phyloP scores from a whole-genome alignment of 2,329 filamentous ascomycete species.

The Aquanectria penicillioides region DNA sequence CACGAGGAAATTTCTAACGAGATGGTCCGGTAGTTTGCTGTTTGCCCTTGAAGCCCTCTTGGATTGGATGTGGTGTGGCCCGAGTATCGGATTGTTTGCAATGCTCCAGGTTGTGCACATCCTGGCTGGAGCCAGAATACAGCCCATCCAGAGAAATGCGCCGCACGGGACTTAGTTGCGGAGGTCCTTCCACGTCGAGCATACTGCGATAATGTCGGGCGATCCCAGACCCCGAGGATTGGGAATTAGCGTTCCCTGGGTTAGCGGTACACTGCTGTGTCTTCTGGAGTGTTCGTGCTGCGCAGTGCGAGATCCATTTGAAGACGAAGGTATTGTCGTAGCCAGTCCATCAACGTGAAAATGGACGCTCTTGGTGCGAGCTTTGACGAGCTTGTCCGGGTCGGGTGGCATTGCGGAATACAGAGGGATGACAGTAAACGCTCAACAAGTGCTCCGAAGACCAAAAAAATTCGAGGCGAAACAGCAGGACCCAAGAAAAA shows the following conservation, averaged over 20 bases:
- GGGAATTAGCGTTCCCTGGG: slow-evolving; percentile 13
- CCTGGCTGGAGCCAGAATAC: slow-evolving; percentile 42
- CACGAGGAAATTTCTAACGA: slow-evolving; percentile 49
- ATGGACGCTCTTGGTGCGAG: slow-evolving; percentile 60
- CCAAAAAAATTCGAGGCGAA: slow-evolving; percentile 48
- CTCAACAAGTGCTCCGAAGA: slow-evolving; percentile 38
- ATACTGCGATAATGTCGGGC: slow-evolving; percentile 60
- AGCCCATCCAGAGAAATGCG: slow-evolving; percentile 61
- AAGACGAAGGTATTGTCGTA: slow-evolving; percentile 25
- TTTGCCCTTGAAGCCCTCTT: not conserved
- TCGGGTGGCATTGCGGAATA: slow-evolving; percentile 52
- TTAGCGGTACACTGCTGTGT: slow-evolving; percentile 45
- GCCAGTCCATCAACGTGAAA: slow-evolving; percentile 49
- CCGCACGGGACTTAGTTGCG: slow-evolving; percentile 54
- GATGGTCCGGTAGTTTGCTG: slow-evolving; percentile 27
- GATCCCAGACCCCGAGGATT: slow-evolving; percentile 24
- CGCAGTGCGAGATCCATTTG: slow-evolving; percentile 24
- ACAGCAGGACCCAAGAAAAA: slow-evolving; percentile 56
- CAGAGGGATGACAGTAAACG: slow-evolving; percentile 41
- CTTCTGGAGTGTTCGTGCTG: slow-evolving; percentile 44
- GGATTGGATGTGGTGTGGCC: not conserved
- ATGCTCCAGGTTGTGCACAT: slow-evolving; percentile 26
- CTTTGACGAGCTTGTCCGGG: slow-evolving; percentile 54
- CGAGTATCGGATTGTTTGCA: slow-evolving; percentile 2
- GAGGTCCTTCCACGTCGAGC: slow-evolving; percentile 62